Evolutionary conservation across 768 basidiomycete genomes (phyloP).

Genomic region (Ramaria sp.): DNA sequence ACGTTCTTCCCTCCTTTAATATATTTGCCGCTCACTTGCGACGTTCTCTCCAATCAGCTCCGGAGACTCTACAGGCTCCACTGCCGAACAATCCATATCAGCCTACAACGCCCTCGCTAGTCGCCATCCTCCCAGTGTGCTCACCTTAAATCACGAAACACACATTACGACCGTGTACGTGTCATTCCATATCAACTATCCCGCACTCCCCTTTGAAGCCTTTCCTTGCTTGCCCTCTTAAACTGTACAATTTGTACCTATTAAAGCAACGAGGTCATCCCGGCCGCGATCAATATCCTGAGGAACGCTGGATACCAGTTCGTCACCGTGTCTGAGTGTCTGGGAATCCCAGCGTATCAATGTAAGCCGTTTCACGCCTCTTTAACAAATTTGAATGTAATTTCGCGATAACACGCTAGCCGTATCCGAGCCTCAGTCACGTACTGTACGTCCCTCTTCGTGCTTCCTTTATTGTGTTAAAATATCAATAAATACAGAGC

Average conservation of each 20-base stretch:
- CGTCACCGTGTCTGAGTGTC: slow-evolving; percentile 18
- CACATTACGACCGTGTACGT: slow-evolving; percentile 14
- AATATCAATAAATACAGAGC: neutral
- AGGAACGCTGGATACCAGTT: slow-evolving; percentile 15
- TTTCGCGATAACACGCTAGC: neutral
- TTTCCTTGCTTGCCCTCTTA: neutral
- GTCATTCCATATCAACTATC: neutral
- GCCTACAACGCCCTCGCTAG: slow-evolving; percentile 11
- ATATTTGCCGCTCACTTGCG: neutral
- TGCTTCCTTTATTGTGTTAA: neutral
- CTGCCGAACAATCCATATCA: slow-evolving; percentile 2
- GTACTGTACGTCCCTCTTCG: neutral
- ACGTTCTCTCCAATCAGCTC: neutral
- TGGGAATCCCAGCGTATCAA: slow-evolving; percentile 11
- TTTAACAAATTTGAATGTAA: neutral
- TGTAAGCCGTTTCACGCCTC: neutral
- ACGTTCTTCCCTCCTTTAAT: neutral
- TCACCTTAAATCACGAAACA: slow-evolving; percentile 18
- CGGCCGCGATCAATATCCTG: slow-evolving; percentile 15
- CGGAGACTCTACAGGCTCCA: slow-evolving; percentile 11
- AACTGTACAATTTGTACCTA: neutral
- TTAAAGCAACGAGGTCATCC: slow-evolving; percentile 12
- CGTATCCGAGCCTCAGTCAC: neutral
- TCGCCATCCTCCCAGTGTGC: slow-evolving; percentile 12
- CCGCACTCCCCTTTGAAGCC: neutral